Base-by-base conservation (phyloP, 108 stramenopile species). In the Fragilariopsis cylindrus region DNA sequence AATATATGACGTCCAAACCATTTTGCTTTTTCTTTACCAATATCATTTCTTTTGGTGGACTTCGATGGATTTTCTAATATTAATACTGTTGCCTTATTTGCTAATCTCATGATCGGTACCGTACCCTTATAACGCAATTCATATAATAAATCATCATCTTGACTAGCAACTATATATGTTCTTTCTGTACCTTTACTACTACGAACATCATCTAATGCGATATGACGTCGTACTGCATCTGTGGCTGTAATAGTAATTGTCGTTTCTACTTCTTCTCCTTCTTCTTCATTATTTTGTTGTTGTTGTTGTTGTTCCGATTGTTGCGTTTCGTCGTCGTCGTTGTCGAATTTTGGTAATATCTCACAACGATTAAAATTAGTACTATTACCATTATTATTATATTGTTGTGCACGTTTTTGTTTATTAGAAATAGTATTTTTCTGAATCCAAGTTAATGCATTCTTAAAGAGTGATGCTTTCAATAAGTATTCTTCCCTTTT, bases 41-140 rank as follows among this genome's bases (percentile, higher is more conserved):
- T 57, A 11, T 82, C 73, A 19, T 85, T 79, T 39, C 48, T 42
- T 71, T 87, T 73, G 11, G 87, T 85, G 42, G 85, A 77, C 52
- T 92, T 87, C 15, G 81, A 82, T 42, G 94, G 91, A 19, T 92
- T 78, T 76, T 95, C 94, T 55, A 95, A 69, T 7, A 95, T 57
- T 5, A 92, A 73, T 15, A 94, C 92, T 5, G 85, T 83, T 13
- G 62, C 62, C 48, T 78, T 83, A 46, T 88, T 84, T 1, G 87
- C 82, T 57, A 92, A 74, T 67, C 91, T 73, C 11, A 92, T 79
- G 19, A 85, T 66, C 11, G 94, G 94, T 39, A 91, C 87, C 8
- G 67, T 76, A 40, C 79, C 79, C 43, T 65, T 65, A 16, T 53
- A 53, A 7, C 92, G 86, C 50, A 91, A 64, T 5, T 72, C 69